Evolutionary conservation across 345 rosid genomes (phyloP).

Genomic region (Rhodamnia rubescens): DNA sequence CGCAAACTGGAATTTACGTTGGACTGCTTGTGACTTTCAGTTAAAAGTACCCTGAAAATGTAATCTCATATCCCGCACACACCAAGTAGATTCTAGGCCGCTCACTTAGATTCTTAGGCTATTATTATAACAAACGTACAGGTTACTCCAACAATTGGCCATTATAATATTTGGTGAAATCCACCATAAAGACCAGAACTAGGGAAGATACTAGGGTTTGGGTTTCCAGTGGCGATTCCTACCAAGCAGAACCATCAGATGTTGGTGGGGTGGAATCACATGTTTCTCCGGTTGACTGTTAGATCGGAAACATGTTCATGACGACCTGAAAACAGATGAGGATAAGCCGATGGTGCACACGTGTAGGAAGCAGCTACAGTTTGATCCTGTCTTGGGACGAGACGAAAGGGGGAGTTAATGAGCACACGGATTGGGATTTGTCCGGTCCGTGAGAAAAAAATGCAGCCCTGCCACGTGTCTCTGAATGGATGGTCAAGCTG

Average conservation of each 20-base stretch:
- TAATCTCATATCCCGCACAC: neutral
- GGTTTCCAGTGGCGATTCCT: neutral
- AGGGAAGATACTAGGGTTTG: neutral
- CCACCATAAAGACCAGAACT: neutral
- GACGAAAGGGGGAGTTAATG: neutral
- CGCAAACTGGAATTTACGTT: neutral
- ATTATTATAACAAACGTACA: neutral
- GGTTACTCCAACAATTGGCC: neutral
- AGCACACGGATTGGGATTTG: neutral
- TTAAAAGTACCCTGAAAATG: neutral
- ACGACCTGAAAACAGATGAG: neutral
- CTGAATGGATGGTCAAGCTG: slow-evolving; percentile 1
- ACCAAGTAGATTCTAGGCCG: neutral
- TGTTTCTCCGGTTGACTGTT: neutral
- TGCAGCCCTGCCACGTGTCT: neutral
- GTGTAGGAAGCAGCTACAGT: neutral
- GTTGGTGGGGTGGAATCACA: neutral
- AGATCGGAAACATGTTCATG: neutral
- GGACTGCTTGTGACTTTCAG: neutral
- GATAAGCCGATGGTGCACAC: neutral
- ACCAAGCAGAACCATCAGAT: neutral
- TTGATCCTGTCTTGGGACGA: neutral
- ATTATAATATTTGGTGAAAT: neutral
- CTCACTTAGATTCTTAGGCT: neutral
- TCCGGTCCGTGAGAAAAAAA: neutral